Evolutionary conservation across 768 basidiomycete species (phyloP).

Genomic region (Fistulinella prunicolor): DNA sequence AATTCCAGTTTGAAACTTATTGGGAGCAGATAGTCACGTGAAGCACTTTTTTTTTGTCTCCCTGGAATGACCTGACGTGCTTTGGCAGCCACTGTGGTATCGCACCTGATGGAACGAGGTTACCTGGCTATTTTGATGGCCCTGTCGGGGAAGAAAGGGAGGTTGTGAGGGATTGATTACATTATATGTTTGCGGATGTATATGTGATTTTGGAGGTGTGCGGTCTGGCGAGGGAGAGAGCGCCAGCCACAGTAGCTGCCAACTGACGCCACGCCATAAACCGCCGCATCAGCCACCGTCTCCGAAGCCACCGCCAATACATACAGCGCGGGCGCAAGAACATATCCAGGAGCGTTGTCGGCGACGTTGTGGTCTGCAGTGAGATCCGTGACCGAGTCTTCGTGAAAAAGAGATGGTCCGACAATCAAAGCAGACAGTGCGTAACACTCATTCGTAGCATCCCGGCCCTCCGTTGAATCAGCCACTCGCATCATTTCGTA

Average conservation of each 20-base stretch:
- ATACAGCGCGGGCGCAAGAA: constrained; percentile 7
- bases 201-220: constrained; percentile 5
- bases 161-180: constrained; percentile 17
- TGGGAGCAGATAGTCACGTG: constrained; percentile 78
- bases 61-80: neutral
- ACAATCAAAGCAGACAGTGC: constrained; percentile 35
- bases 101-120: constrained; percentile 52
- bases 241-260: constrained; percentile 19
- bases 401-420: constrained; percentile 26
- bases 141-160: constrained; percentile 1
- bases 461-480: constrained; percentile 20
- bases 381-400: constrained; percentile 19
- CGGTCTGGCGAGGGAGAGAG: no score
- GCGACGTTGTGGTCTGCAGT: neutral
- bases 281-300: constrained; percentile 26
- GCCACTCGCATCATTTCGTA: constrained; percentile 14
- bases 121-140: constrained; percentile 31
- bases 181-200: constrained; percentile 22
- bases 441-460: constrained; percentile 16
- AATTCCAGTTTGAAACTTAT: constrained; percentile 71
- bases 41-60: constrained; percentile 16
- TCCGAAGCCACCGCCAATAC: constrained; percentile 18
- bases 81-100: constrained; percentile 53
- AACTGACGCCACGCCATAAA: constrained; percentile 25
- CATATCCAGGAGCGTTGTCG: neutral